These are phyloP conservation scores for Theobroma grandiflorum DNA, from an alignment of 441 rosid species.

Conservation along the genomic window DNA sequence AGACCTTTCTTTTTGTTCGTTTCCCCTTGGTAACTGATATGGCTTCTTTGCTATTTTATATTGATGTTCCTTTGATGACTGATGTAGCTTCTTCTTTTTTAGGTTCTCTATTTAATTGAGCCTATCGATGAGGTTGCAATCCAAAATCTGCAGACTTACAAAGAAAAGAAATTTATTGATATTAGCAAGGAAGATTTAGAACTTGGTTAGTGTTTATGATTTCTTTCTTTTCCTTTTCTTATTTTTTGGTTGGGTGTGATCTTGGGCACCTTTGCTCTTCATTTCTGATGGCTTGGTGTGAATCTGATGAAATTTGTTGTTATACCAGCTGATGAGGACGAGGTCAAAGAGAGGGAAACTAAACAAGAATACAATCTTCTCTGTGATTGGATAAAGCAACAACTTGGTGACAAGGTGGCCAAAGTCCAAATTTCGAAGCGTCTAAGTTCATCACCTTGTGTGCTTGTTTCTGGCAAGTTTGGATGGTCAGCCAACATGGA, in stretches of 20 bases:
- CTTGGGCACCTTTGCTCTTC: neutral
- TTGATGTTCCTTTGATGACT: conserved; percentile 19
- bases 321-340: conserved; percentile 85
- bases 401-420: conserved; percentile 94
- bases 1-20: neutral
- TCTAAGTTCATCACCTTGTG: conserved; percentile 92
- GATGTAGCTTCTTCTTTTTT: conserved; percentile 27
- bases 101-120: conserved; percentile 94
- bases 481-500: conserved; percentile 99
- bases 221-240: neutral
- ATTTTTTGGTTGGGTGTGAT: neutral
- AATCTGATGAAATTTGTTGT: conserved; percentile 18
- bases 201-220: conserved; percentile 61
- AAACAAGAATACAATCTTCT: conserved; percentile 81
- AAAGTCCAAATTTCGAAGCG: conserved; percentile 96
- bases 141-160: conserved; percentile 93
- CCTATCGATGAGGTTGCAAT: conserved; percentile 99
- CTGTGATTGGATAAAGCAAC: conserved; percentile 97
- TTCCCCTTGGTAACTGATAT: neutral
- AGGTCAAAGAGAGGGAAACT: conserved; percentile 82
- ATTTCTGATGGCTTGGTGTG: neutral
- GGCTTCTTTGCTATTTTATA: neutral
- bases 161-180: conserved; percentile 97
- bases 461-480: conserved; percentile 95
- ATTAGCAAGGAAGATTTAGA: conserved; percentile 98